Conservation (phyloP, 2,329 filamentous ascomycete species). For the Talaromyces amestolkiae region DNA sequence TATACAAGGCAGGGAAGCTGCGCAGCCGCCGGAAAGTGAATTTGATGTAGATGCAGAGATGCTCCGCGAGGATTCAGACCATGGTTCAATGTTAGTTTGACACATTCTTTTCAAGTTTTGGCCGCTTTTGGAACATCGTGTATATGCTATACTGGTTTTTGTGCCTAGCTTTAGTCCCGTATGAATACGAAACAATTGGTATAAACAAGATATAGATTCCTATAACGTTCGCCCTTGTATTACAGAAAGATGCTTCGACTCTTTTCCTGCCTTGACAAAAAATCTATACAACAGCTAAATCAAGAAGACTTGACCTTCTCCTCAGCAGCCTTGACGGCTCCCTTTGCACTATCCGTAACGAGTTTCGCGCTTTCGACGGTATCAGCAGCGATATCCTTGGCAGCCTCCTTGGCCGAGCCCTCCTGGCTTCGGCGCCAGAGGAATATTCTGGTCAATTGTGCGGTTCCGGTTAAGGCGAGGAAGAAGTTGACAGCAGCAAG, state of each 20-base stretch:
- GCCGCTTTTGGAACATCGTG: background rate
- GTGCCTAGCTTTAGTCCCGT: background rate
- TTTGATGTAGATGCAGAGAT: background rate
- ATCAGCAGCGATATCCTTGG: slow-evolving; percentile 34
- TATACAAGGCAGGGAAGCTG: background rate
- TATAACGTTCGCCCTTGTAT: background rate
- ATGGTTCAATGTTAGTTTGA: background rate
- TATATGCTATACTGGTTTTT: background rate
- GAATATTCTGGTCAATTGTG: slow-evolving; percentile 77
- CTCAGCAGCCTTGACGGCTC: slow-evolving; percentile 11
- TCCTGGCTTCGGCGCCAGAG: slow-evolving; percentile 61
- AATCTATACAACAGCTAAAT: background rate
- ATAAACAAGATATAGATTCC: background rate
- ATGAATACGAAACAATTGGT: background rate
- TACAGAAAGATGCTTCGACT: background rate
- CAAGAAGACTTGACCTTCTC: slow-evolving; percentile 16
- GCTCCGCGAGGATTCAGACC: background rate
- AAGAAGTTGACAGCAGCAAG: slow-evolving; percentile 98
- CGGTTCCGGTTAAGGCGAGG: slow-evolving; percentile 80
- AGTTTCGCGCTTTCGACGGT: slow-evolving; percentile 11
- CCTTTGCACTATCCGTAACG: slow-evolving; percentile 9
- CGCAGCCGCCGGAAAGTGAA: background rate
- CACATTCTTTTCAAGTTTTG: background rate
- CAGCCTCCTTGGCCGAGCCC: slow-evolving; percentile 37
- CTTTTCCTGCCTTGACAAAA: background rate